These are phyloP conservation scores for Paxillus rubicundulus DNA, from an alignment of 768 basidiomycete genomes.

Conservation along the genomic window DNA sequence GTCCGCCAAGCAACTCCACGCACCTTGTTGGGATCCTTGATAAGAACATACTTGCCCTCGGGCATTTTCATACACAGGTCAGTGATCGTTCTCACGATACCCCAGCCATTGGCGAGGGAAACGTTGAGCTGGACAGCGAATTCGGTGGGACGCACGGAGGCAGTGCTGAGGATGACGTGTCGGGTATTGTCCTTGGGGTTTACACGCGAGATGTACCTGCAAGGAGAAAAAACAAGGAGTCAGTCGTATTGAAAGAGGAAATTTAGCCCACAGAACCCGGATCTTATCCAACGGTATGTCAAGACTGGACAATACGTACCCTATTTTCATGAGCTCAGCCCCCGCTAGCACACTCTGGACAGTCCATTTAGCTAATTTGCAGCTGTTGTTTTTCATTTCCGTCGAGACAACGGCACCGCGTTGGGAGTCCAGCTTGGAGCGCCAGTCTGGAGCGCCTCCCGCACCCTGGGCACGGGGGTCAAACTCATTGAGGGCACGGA, in stretches of 20 bases:
- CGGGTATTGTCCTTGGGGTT: constrained; percentile 93
- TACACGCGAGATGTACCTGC: constrained; percentile 90
- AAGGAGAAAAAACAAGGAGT: constrained; percentile 11
- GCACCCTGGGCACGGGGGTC: constrained; percentile 87
- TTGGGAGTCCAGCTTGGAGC: constrained; percentile 93
- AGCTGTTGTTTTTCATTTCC: constrained; percentile 99
- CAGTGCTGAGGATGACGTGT: constrained; percentile 93
- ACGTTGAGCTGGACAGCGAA: constrained; percentile 96
- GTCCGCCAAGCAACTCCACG: constrained; percentile 20
- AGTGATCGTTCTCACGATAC: constrained; percentile 92
- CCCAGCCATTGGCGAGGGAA: constrained; percentile 95
- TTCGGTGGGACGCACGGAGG: constrained; percentile 90
- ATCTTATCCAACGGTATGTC: neutral
- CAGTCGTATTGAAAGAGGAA: constrained; percentile 2
- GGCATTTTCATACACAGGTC: constrained; percentile 96
- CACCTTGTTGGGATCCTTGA: constrained; percentile 98
- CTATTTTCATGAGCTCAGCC: constrained; percentile 95
- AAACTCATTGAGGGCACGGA: constrained; percentile 96
- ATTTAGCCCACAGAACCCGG: neutral
- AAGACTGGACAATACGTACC: constrained; percentile 50
- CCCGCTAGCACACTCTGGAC: constrained; percentile 94
- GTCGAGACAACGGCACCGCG: constrained; percentile 97
- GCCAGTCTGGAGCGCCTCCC: constrained; percentile 98
- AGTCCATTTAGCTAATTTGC: constrained; percentile 96
- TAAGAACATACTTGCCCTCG: constrained; percentile 95